Base-by-base conservation (phyloP, 2,329 filamentous ascomycete species). In the Talaromyces sp. region DNA sequence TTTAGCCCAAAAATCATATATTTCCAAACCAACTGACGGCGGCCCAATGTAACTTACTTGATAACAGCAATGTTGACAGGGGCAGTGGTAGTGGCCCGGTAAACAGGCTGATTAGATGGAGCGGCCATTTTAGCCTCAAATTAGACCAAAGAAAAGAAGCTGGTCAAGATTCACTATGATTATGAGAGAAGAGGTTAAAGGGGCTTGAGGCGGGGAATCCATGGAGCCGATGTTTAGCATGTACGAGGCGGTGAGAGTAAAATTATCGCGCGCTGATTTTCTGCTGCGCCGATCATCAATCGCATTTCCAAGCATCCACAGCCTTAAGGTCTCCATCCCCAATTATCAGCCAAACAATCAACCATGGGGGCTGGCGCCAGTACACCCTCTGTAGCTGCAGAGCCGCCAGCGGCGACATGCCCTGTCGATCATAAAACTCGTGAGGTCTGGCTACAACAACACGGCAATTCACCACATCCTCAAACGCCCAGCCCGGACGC, bases 21-120 rank as follows among this genome's bases (percentile, higher is more conserved):
- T 48, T 48, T 44, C 11, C 24, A 32, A 27, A 11, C 14, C 32
- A 30, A 35, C 20, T 44, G 58, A 40, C 53, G 51, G 60, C 51
- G 41, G 49, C 57, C 61, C 64, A 51, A 58, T 55, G 58, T 55
- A 56, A 57, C 70, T 65, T 77, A 95, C 89, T 97, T 97, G 78
- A 97, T 94, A 52, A 97, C 92, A 62, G 93, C 93, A 71, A 97
- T 97, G 80, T 97, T 97, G 70, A 97, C 93, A 13, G 93, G 94
- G 36, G 94, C 94, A 60, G 92, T 97, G 54, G 94, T 97, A 80
- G 90, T 97, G 64, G 94, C 90, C 67, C 91, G 88, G 80, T 95
- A 92, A 67, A 97, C 83, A 35, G 76, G 74, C 39, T 66, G 65
- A 49, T 74, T 70, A 36, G 75, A 61, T 49, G 56, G 40, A 58